phyloP scores from a whole-genome alignment of 805 yeast species.

The Myxozyma sirexii region DNA sequence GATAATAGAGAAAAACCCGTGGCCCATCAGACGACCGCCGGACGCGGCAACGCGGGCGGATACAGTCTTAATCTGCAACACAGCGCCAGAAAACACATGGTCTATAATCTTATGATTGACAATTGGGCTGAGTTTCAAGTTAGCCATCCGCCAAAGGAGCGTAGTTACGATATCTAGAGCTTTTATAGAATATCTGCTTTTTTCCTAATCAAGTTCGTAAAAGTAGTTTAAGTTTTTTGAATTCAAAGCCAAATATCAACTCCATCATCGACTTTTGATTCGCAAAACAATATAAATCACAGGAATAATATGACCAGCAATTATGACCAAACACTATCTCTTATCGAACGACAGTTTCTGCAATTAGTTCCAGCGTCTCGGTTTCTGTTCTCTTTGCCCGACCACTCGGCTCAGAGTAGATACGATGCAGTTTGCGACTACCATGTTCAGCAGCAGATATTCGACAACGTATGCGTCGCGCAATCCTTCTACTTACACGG shows the following conservation, averaged over 20 bases:
- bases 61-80: neutral
- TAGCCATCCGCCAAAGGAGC: neutral
- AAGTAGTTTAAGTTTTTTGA: no score
- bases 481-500: no score
- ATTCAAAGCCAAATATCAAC: no score
- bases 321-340: neutral
- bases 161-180: neutral
- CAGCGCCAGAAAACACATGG: constrained; percentile 13
- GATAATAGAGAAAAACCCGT: constrained; percentile 8
- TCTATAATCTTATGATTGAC: neutral
- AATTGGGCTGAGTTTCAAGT: constrained; percentile 16
- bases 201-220: no score
- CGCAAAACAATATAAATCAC: no score
- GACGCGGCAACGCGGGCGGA: constrained; percentile 12
- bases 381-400: constrained; percentile 15
- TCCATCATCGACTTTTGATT: no score
- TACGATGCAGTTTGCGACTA: constrained; percentile 9
- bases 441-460: constrained; percentile 19
- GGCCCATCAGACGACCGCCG: neutral
- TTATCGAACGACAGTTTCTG: constrained; percentile 24
- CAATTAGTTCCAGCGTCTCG: constrained; percentile 22
- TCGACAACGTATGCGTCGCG: neutral
- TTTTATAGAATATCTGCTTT: no score
- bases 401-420: neutral
- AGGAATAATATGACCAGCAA: neutral